Conservation (phyloP, 768 basidiomycete species). For the Trametopsis cervina region DNA sequence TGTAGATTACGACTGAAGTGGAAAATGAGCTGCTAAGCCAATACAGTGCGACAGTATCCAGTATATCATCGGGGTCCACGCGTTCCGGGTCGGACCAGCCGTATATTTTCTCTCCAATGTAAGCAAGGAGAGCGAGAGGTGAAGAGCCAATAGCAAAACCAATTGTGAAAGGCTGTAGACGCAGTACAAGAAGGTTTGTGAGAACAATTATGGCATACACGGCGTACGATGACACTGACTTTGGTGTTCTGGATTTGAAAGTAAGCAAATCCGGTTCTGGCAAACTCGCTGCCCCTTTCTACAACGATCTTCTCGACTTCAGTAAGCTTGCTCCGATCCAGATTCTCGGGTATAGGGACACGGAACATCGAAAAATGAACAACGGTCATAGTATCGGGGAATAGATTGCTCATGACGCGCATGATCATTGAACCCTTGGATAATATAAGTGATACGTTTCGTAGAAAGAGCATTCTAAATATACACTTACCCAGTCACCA, state of each 20-base stretch:
- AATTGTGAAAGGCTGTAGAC: constrained; percentile 17
- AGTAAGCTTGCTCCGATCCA: neutral
- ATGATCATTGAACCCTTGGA: neutral
- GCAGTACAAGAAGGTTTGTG: no score
- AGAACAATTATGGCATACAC: no score
- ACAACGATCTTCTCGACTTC: constrained; percentile 5
- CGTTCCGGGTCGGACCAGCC: constrained; percentile 9
- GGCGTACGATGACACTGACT: no score
- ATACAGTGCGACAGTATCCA: constrained; percentile 21
- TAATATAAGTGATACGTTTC: neutral
- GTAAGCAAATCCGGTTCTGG: constrained; percentile 7
- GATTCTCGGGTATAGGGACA: neutral
- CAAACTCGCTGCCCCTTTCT: constrained; percentile 3
- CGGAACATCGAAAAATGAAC: neutral
- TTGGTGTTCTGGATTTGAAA: constrained; percentile 9
- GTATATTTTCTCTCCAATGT: constrained; percentile 18
- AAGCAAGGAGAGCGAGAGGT: constrained; percentile 22
- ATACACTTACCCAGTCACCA: constrained; percentile 18
- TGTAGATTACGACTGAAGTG: constrained; percentile 8
- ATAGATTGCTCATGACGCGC: neutral
- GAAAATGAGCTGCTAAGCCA: constrained; percentile 19
- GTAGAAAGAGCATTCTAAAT: neutral
- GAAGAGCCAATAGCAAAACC: constrained; percentile 22
- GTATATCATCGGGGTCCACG: constrained; percentile 4
- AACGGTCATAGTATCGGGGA: neutral